Evolutionary conservation across 2,329 filamentous ascomycete species (phyloP), one percentile per base, ranked within the genome.

Genomic region (Aspergillus sclerotialis): DNA sequence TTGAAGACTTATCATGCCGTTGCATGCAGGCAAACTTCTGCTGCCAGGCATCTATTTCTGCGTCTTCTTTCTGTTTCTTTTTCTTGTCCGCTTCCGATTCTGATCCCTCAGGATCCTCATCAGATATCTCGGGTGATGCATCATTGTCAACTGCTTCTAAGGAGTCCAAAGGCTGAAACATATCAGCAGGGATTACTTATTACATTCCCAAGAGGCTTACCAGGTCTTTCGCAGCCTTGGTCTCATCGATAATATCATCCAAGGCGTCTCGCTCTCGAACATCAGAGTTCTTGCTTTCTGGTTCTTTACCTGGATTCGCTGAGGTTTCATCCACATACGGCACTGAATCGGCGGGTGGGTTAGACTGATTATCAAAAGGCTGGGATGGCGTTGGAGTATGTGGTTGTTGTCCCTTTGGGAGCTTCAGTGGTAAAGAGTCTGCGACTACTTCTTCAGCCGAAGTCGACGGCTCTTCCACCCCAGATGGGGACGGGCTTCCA

Each of bases 211-310:
- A 3, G 16, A 12, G 12, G 31, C 56, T 48, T 52, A 68, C 66
- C 38, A 87, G 63, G 38, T 81, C 64, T 38, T 75, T 73, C 19
- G 75, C 71, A 36, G 74, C 67, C 46, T 73, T 76, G 30, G 80
- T 68, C 48, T 82, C 69, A 19, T 72, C 61, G 38, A 92, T 86
- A 35, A 76, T 73, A 23, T 75, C 63, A 19, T 81, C 73, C 7
- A 90, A 63, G 17, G 75, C 76, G 46, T 85, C 80, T 7, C 51
- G 43, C 19, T 53, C 53, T 12, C 19, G 46, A 10, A 17, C 28
- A 19, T 24, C 13, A 29, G 14, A 19, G 4, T 35, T 40, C 32
- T 49, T 29, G 9, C 13, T 12, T 3, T 28, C 14, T 7, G 23
- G 29, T 24, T 46, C 34, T 13, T 33, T 30, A 12, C 28, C 10